Conservation (phyloP, 2,329 filamentous ascomycete species). For the Scedosporium minutisporum region DNA sequence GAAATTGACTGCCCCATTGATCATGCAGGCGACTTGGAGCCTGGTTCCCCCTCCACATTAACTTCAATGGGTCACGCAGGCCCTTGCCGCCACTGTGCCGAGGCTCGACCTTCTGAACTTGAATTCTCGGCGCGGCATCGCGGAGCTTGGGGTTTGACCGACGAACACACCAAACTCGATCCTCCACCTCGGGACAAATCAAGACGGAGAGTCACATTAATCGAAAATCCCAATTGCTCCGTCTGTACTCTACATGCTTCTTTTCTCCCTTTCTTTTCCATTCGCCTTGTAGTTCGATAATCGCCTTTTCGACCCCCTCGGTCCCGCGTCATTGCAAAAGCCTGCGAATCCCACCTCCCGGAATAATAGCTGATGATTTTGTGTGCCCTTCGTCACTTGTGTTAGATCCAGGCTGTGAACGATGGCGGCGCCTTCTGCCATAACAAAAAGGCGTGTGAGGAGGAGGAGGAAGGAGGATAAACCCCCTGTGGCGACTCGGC, state of each 20-base stretch:
- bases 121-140: not conserved
- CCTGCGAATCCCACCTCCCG: not conserved
- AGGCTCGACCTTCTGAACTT: not conserved
- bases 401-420: not conserved
- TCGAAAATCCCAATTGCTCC: no score
- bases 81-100: not conserved
- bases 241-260: no score
- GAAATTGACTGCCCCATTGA: no score
- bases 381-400: not conserved
- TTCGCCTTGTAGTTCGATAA: not conserved
- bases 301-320: not conserved
- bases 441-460: slow-evolving; percentile 40
- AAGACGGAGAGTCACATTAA: no score
- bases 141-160: not conserved
- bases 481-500: slow-evolving; percentile 64
- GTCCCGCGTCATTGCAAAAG: not conserved
- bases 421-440: slow-evolving; percentile 18
- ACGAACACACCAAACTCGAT: not conserved
- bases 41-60: not conserved
- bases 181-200: not conserved
- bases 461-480: slow-evolving; percentile 47
- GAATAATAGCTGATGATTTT: not conserved
- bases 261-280: not conserved
- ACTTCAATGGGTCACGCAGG: no score
- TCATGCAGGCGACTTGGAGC: no score